Conservation (phyloP, 345 rosid genomes). For the Melastoma malabathricum region DNA sequence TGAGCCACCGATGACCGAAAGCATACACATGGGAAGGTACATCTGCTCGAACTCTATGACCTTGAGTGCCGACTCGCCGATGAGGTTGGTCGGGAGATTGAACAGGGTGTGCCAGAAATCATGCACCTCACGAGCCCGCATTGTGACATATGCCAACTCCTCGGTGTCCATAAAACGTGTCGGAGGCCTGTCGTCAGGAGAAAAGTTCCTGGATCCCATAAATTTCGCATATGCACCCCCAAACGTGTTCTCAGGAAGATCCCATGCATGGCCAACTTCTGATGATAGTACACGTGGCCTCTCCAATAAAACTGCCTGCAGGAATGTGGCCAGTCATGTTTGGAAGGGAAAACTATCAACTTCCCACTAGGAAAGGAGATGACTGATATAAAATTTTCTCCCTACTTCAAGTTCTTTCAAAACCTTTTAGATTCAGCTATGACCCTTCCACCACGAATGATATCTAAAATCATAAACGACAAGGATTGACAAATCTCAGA, state of each 20-base stretch:
- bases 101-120: conserved; percentile 44
- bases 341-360: too few species aligned
- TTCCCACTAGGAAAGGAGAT: too few species aligned
- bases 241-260: conserved; percentile 28
- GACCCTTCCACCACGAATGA: too few species aligned
- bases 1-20: conserved; percentile 28
- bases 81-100: conserved; percentile 28
- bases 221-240: conserved; percentile 38
- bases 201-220: conserved; percentile 40
- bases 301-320: conserved; percentile 26
- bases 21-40: conserved; percentile 34
- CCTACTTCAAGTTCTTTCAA: too few species aligned
- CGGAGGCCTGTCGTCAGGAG: conserved; percentile 33
- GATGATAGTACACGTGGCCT: conserved; percentile 29
- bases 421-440: too few species aligned
- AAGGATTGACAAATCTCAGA: too few species aligned
- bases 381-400: too few species aligned
- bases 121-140: conserved; percentile 40
- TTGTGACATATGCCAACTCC: conserved; percentile 32
- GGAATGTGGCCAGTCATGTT: background rate
- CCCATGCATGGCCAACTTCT: conserved; percentile 30
- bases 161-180: conserved; percentile 40
- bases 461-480: too few species aligned
- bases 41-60: conserved; percentile 40
- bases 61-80: conserved; percentile 35